Conservation (phyloP, 805 yeast species). For the Saccharomycopsis sp. region DNA sequence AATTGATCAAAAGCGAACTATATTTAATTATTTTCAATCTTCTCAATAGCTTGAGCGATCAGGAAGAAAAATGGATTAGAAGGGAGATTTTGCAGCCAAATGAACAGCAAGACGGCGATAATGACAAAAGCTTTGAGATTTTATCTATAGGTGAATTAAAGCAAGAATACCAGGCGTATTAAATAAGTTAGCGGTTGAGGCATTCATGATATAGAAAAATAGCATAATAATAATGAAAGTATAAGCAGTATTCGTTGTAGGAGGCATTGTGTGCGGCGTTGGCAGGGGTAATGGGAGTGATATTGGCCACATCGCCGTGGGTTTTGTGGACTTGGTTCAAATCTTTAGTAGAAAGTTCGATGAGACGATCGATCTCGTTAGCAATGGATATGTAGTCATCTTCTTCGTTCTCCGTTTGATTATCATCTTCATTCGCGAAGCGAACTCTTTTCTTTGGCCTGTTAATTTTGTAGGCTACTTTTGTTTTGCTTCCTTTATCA, state of each 20-base stretch:
- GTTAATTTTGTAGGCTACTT: not conserved
- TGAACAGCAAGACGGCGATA: constrained; percentile 21
- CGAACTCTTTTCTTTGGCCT: not conserved
- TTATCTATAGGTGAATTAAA: constrained; percentile 21
- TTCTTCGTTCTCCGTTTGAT: not conserved
- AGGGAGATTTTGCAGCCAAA: constrained; percentile 20
- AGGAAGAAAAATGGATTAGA: constrained; percentile 38
- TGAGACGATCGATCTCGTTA: not conserved
- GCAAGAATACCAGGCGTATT: constrained; percentile 16
- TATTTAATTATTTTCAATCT: constrained; percentile 36
- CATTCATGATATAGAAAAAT: not conserved
- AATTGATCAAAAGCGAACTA: constrained; percentile 28
- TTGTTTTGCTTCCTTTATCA: too few species aligned
- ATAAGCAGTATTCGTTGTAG: not conserved
- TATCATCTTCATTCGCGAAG: not conserved
- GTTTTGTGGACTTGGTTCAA: too few species aligned
- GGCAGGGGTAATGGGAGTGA: too few species aligned
- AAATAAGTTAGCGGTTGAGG: not conserved
- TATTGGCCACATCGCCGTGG: too few species aligned
- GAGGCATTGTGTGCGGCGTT: too few species aligned
- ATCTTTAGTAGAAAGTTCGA: too few species aligned
- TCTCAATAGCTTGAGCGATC: constrained; percentile 29
- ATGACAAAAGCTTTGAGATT: constrained; percentile 18
- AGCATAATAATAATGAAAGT: not conserved
- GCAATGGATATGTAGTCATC: not conserved